Base-by-base conservation (phyloP, 495 filamentous ascomycete species). In the Venustampulla echinocandica region DNA sequence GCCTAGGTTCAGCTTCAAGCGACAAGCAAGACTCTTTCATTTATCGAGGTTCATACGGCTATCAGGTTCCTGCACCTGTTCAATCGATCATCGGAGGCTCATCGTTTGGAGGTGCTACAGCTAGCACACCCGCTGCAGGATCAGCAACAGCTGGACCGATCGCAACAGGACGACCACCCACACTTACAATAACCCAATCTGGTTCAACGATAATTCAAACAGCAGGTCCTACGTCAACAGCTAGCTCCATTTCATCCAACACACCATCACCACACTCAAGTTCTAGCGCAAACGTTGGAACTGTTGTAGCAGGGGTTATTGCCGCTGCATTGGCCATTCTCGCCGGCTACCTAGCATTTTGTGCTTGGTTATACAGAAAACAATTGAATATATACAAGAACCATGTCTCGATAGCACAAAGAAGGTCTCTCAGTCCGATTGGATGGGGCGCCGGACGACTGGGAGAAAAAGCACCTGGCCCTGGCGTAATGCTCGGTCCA, bases 261-360 rank as follows among this genome's bases (percentile, higher is more conserved):
- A 28, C 30, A 11, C 19, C 41, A 10, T 14, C 38, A 4, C 21
- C 44, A 22, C 3, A 18, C 11, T n/a, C 49, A 1, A 45, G 36
- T 34, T 50, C 46, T 23, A 58, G 61, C 41, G 61, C 66, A n/a
- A 81, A 73, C 52, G 61, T 73, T 10, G 80, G 69, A 11, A 72
- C 83, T 25, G 81, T 85, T 46, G 72, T 77, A 22, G 79, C 80
- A 2, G 79, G 76, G 18, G 70, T 77, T 23, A 59, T 86, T 43
- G 84, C 79, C 3, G 82, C 76, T 21, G 53, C 78, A 11, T 65
- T 79, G 10, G 71, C 73, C 30, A 49, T 85, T 13, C 57, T 78
- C 3, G 74, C 78, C 2, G 61, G 62, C 7, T 80, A 86, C 55
- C 68, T 88, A 15, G 81, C 79, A 11, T 85, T 85, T 67, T 83